A percentile compares a stretch with the other conserved stretches of the same genome.
phyloP scores from a whole-genome alignment of 1,284 basidiomycete genomes.

The Wolfiporia cocos region DNA sequence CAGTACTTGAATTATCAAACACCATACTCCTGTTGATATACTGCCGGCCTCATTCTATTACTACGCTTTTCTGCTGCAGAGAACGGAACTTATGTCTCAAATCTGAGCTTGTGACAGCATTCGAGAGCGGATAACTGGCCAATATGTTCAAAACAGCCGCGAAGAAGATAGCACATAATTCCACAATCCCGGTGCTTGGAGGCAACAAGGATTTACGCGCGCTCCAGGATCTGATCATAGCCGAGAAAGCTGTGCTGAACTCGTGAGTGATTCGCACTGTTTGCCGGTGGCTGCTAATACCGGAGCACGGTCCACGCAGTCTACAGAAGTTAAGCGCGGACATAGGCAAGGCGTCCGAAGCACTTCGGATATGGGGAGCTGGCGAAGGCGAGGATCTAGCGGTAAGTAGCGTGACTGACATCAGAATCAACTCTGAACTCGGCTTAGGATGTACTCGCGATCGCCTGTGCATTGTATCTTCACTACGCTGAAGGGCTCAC shows the following conservation, averaged over 20 bases:
- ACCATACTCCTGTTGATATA: too few species aligned
- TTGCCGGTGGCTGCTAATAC: not conserved
- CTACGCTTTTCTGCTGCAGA: too few species aligned
- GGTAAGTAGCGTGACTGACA: conserved; percentile 36
- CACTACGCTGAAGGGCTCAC: conserved; percentile 68
- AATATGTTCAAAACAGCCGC: conserved; percentile 77
- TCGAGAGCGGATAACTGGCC: too few species aligned
- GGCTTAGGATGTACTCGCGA: conserved; percentile 68
- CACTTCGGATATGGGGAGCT: conserved; percentile 72
- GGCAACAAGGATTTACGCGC: conserved; percentile 81
- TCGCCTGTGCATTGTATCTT: conserved; percentile 65
- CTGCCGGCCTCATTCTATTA: too few species aligned
- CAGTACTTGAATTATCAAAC: too few species aligned
- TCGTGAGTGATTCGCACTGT: conserved; percentile 42
- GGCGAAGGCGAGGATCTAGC: conserved; percentile 87
- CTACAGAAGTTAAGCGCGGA: conserved; percentile 63
- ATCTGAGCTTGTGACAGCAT: too few species aligned
- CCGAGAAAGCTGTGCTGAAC: conserved; percentile 80
- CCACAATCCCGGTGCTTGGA: conserved; percentile 68
- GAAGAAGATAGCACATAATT: conserved; percentile 80
- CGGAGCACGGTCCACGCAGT: conserved; percentile 27
- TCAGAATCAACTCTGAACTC: not conserved
- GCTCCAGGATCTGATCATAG: conserved; percentile 84
- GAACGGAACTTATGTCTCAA: too few species aligned
- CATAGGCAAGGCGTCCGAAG: conserved; percentile 67